Evolutionary conservation across 129 eudicot species (phyloP).

Genomic region (Chrysanthemum makinoi): DNA sequence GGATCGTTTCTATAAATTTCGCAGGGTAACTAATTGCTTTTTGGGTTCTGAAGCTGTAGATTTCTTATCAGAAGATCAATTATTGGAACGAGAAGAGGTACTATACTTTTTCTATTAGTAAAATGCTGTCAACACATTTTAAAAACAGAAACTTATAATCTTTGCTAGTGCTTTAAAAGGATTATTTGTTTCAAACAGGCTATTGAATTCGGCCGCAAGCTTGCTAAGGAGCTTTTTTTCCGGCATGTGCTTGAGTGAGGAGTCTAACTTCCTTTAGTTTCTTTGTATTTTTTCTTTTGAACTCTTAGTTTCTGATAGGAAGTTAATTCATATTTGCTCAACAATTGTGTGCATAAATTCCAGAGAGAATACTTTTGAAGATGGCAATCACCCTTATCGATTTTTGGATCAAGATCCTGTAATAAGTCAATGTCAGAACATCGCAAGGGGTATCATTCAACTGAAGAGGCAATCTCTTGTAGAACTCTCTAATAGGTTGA

Average conservation of each 20-base stretch:
- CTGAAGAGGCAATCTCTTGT: slow-evolving; percentile 55
- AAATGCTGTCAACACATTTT: not conserved
- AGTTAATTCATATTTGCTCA: slow-evolving; percentile 13
- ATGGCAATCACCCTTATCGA: slow-evolving; percentile 62
- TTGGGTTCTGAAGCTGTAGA: slow-evolving; percentile 71
- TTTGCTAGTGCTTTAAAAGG: not conserved
- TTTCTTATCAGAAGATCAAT: slow-evolving; percentile 72
- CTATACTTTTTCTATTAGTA: slow-evolving; percentile 10
- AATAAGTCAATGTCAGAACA: slow-evolving; percentile 61
- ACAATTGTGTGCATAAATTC: slow-evolving; percentile 13
- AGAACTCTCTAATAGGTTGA: slow-evolving; percentile 58
- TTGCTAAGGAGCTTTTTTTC: slow-evolving; percentile 65
- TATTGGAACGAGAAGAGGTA: slow-evolving; percentile 69
- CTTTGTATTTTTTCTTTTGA: not conserved
- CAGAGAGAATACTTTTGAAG: slow-evolving; percentile 69
- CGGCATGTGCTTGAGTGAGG: slow-evolving; percentile 67
- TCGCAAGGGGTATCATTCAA: slow-evolving; percentile 68
- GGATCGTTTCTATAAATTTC: slow-evolving; percentile 61
- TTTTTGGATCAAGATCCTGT: slow-evolving; percentile 76
- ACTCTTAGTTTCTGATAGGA: not conserved
- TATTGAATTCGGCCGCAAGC: slow-evolving; percentile 67
- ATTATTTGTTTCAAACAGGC: slow-evolving; percentile 39
- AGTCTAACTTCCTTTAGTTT: not conserved
- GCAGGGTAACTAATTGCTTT: slow-evolving; percentile 56
- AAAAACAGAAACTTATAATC: not conserved